Percentiles rank a stretch among this genome's conserved stretches.
Evolutionary conservation across 31 red algal species (phyloP).

Genomic region (Porphyra umbilicalis): DNA sequence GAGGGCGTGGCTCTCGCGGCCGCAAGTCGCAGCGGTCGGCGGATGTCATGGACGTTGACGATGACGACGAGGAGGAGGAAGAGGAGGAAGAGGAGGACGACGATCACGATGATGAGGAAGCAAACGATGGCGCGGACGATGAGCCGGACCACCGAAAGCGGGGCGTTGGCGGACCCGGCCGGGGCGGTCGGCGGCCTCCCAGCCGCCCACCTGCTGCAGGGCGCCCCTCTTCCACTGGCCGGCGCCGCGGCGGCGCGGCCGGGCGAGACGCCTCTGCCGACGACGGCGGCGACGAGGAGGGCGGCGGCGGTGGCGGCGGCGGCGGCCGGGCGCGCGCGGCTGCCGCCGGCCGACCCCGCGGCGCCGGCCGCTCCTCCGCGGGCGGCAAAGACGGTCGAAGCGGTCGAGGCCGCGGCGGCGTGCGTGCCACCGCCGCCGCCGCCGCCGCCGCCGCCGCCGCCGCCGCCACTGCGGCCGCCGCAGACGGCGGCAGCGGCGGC

Average conservation of each 20-base stretch:
- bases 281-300: not conserved
- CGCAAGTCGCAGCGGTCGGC: not conserved
- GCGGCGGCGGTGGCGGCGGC: not conserved
- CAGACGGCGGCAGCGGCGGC: not conserved
- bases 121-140: not conserved
- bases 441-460: not conserved
- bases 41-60: not conserved
- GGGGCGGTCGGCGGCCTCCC: not conserved
- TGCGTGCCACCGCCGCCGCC: not conserved
- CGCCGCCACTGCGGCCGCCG: not conserved
- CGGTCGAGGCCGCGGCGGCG: not conserved
- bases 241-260: not conserved
- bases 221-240: not conserved
- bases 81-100: not conserved
- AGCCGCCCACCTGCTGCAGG: not conserved
- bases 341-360: not conserved
- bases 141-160: not conserved
- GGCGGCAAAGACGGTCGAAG: not conserved
- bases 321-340: not conserved
- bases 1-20: not conserved
- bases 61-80: not conserved
- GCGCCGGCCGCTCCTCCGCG: not conserved
- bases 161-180: not conserved
- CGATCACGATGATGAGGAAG: not conserved
- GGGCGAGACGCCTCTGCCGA: not conserved